A percentile compares a stretch with the other conserved stretches of the same genome.
phyloP scores from a whole-genome alignment of 768 basidiomycete species.

The Megacollybia marginata region DNA sequence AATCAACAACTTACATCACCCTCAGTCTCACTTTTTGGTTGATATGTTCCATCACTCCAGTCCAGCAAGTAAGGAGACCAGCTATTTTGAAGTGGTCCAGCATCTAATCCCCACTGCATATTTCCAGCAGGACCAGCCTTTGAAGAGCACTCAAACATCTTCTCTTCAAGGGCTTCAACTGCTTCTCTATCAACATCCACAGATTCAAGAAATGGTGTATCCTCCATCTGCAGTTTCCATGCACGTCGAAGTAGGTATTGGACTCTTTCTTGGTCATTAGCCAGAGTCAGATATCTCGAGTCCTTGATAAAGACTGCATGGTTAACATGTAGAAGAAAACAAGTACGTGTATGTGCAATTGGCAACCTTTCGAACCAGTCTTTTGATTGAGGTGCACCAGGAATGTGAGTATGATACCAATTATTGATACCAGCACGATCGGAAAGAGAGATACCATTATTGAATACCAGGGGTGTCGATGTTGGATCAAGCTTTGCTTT shows the following conservation, averaged over 20 bases:
- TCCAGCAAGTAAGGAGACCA: neutral
- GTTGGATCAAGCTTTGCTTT: too few species aligned
- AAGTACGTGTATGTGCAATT: neutral
- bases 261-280: neutral
- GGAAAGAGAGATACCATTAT: too few species aligned
- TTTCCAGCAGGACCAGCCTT: conserved; percentile 13
- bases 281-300: neutral
- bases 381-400: neutral
- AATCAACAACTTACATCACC: too few species aligned
- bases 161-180: conserved; percentile 4
- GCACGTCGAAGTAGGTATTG: neutral
- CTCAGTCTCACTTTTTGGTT: too few species aligned
- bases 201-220: neutral
- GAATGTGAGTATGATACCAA: neutral
- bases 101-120: conserved; percentile 19
- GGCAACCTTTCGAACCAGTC: neutral
- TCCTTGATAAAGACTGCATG: neutral
- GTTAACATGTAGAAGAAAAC: neutral
- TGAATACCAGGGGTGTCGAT: too few species aligned
- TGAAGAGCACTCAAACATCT: conserved; percentile 11
- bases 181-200: conserved; percentile 6
- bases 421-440: neutral
- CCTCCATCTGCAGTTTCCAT: neutral
- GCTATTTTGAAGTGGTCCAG: conserved; percentile 12
- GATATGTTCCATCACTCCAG: too few species aligned